Percentiles rank a stretch among this genome's conserved stretches.
Evolutionary conservation across 2,329 filamentous ascomycete species (phyloP).

Genomic region (Dactylellina cionopaga): DNA sequence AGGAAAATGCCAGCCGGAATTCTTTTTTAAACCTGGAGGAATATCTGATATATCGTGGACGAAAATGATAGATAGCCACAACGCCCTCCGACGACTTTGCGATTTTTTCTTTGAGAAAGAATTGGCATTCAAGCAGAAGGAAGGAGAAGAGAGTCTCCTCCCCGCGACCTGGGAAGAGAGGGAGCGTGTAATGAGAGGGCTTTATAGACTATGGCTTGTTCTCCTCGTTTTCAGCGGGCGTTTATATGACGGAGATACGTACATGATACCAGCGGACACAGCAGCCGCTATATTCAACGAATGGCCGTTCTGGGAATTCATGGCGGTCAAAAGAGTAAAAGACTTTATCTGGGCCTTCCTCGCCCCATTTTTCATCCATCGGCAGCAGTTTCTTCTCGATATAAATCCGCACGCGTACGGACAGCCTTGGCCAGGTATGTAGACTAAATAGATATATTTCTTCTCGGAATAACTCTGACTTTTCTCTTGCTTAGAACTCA

Average conservation of each 20-base stretch:
- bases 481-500: too few species aligned
- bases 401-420: neutral
- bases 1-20: neutral
- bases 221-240: neutral
- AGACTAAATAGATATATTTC: too few species aligned
- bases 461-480: too few species aligned
- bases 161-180: neutral
- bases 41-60: neutral
- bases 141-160: neutral
- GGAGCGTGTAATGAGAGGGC: conserved; percentile 2
- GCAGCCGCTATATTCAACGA: neutral
- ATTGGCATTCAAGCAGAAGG: neutral
- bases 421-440: neutral
- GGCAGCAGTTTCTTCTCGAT: neutral
- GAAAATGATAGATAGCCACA: neutral
- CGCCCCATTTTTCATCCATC: neutral
- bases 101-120: neutral
- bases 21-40: neutral
- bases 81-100: neutral
- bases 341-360: conserved; percentile 13
- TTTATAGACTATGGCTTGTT: conserved; percentile 12
- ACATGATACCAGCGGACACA: neutral
- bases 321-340: conserved; percentile 15
- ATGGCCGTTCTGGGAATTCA: conserved; percentile 18
- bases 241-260: neutral